A percentile compares a stretch with the other conserved stretches of the same genome.
These are phyloP conservation scores for Linnemannia exigua DNA, from an alignment of 192 early-diverging fungal species.

Conservation along the genomic window DNA sequence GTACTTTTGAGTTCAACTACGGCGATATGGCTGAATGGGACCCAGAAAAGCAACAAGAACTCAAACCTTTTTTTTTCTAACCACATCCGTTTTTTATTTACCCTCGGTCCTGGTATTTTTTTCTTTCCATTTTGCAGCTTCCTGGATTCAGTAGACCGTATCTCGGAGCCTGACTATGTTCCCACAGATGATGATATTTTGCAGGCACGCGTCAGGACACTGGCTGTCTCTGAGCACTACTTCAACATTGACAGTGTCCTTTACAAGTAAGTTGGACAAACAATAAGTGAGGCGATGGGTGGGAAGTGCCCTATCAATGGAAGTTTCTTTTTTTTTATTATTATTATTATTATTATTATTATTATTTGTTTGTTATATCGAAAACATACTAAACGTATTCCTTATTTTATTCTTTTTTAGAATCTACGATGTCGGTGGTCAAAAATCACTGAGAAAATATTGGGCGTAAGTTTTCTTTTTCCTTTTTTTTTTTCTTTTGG, in stretches of 20 bases:
- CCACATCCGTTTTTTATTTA: conserved; percentile 12
- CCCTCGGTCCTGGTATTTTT: too few species aligned
- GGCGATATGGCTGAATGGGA: neutral
- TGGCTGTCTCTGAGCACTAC: conserved; percentile 76
- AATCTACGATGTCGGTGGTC: conserved; percentile 83
- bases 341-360: too few species aligned
- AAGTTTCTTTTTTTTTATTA: neutral
- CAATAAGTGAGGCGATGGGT: neutral
- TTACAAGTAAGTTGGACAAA: conserved; percentile 52
- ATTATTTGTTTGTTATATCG: neutral
- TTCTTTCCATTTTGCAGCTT: conserved; percentile 50
- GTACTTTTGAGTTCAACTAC: conserved; percentile 4
- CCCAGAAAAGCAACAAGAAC: neutral
- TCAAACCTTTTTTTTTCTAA: neutral
- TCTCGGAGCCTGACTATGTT: conserved; percentile 64
- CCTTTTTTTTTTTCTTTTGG: conserved; percentile 12
- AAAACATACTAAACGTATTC: neutral
- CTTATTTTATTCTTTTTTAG: conserved; percentile 31
- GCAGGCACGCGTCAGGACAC: conserved; percentile 76
- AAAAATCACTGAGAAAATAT: conserved; percentile 72
- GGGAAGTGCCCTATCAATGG: neutral
- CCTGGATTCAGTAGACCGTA: conserved; percentile 64
- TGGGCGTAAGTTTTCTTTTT: conserved; percentile 67
- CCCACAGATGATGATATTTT: conserved; percentile 82
- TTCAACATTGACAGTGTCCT: conserved; percentile 72